Evolutionary conservation across 371 early-diverging fungal genomes (phyloP), one percentile per base, ranked within the genome.

Genomic region (Blastocladiella emersonii): DNA sequence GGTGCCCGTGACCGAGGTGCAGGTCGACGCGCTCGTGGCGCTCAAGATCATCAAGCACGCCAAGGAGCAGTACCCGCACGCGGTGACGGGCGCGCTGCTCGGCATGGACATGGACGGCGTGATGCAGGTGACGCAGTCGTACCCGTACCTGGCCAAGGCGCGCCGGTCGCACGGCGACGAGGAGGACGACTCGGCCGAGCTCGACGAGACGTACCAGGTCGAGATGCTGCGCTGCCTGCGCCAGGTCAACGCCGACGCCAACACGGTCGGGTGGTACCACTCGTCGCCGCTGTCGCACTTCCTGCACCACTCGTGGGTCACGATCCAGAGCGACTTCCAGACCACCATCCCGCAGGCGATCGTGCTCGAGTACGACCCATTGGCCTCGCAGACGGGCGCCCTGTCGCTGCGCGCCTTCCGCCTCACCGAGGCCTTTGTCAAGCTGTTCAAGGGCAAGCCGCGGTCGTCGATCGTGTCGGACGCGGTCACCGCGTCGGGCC

Each of bases 191-290:
- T 62, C 23, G 19, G 41, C 63, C 25, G 60, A 65, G 51, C 53
- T 34, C 32, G 60, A 27, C 43, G 87, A 91, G 32, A 85, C 87
- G 71, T 95, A 95, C 75, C 93, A 93, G 78, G 71, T 88, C 43
- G 90, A 88, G 65, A 93, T 95, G 93, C 85, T 95, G 80, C 80
- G 88, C 68, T 85, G 88, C 74, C 78, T 95, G 70, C 86, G 91
- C 64, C 88, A 91, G 62, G 88, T 95, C 66, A 94, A 94, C 72
- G 89, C 87, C 57, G 98, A 97, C 71, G 87, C 90, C 72, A 91
- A 91, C 80, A 85, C 90, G 43, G 94, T 95, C 43, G 98, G 98
- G n/a, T 93, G 96, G 92, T 96, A 95, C 73, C 88, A 90, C 72
- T 90, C 92, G 36, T 84, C 92, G 53, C 81, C 86, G 67, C 74